Evolutionary conservation across 768 basidiomycete species (phyloP).

Genomic region (Tricholoma sp.): DNA sequence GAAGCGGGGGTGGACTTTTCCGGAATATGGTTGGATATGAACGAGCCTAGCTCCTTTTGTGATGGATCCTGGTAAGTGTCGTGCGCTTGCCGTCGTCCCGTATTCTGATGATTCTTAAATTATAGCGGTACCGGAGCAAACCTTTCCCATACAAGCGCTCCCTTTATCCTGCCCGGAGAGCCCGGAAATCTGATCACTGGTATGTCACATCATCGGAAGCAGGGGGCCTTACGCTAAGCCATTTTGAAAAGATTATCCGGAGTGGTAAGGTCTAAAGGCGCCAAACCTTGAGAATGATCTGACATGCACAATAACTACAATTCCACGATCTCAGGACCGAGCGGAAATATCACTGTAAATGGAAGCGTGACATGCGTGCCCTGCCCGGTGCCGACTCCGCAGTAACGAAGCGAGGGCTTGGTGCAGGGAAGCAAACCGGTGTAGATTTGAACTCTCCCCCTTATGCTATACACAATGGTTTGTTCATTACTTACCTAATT

Average conservation of each 20-base stretch:
- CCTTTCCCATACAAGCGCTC: constrained; percentile 46
- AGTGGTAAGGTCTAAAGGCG: constrained; percentile 42
- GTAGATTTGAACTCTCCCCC: constrained; percentile 54
- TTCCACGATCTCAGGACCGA: constrained; percentile 52
- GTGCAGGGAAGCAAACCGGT: constrained; percentile 41
- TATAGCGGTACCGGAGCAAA: constrained; percentile 53
- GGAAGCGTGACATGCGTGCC: constrained; percentile 50
- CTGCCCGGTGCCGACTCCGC: constrained; percentile 12
- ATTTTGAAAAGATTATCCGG: constrained; percentile 48
- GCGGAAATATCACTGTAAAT: constrained; percentile 72
- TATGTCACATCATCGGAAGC: constrained; percentile 10
- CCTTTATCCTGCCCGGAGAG: constrained; percentile 54
- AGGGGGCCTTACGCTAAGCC: constrained; percentile 2
- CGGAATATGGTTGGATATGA: constrained; percentile 71
- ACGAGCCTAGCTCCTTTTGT: constrained; percentile 63
- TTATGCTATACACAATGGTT: constrained; percentile 71
- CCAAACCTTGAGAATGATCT: background rate
- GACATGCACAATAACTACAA: constrained; percentile 47
- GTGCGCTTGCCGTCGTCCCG: background rate
- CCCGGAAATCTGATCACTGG: constrained; percentile 45
- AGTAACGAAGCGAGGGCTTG: constrained; percentile 41
- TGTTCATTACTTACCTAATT: constrained; percentile 12
- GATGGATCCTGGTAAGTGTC: constrained; percentile 46
- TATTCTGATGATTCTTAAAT: constrained; percentile 3
- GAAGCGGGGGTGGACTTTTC: constrained; percentile 49